A percentile compares a stretch with the other conserved stretches of the same genome.
phyloP scores from a whole-genome alignment of 306 rosid species.

The Quercus mongolica region DNA sequence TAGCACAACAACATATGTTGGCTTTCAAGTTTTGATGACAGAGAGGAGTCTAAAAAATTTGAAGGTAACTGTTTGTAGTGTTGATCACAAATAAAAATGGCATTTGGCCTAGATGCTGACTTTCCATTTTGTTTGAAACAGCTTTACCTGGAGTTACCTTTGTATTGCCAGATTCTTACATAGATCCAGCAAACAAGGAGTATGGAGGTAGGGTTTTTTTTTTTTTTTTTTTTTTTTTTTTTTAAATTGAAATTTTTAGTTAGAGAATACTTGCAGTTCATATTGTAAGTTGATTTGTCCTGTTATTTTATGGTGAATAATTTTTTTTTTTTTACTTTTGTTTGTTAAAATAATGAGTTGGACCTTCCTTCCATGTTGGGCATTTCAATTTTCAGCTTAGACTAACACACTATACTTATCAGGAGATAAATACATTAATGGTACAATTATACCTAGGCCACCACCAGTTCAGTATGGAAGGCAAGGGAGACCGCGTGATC shows the following conservation, averaged over 20 bases:
- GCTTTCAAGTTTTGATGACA: conserved; percentile 79
- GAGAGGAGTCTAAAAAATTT: conserved; percentile 82
- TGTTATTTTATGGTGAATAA: not conserved
- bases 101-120: not conserved
- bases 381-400: not conserved
- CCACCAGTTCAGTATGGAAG: conserved; percentile 77
- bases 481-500: conserved; percentile 44
- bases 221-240: not conserved
- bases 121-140: conserved; percentile 23
- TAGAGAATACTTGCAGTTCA: not conserved
- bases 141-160: conserved; percentile 72
- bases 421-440: conserved; percentile 88
- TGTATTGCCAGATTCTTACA: conserved; percentile 83
- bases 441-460: conserved; percentile 79
- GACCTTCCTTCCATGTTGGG: not conserved
- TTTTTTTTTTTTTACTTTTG: not conserved
- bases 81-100: not conserved
- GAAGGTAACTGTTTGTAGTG: conserved; percentile 39
- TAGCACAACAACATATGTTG: conserved; percentile 76
- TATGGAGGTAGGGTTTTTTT: conserved; percentile 61
- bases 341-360: not conserved
- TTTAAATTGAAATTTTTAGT: not conserved
- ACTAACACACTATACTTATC: conserved; percentile 15
- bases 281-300: conserved; percentile 1
- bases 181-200: conserved; percentile 73